Base-by-base conservation (phyloP, 495 filamentous ascomycete genomes). In the Haplographium delicatum region DNA sequence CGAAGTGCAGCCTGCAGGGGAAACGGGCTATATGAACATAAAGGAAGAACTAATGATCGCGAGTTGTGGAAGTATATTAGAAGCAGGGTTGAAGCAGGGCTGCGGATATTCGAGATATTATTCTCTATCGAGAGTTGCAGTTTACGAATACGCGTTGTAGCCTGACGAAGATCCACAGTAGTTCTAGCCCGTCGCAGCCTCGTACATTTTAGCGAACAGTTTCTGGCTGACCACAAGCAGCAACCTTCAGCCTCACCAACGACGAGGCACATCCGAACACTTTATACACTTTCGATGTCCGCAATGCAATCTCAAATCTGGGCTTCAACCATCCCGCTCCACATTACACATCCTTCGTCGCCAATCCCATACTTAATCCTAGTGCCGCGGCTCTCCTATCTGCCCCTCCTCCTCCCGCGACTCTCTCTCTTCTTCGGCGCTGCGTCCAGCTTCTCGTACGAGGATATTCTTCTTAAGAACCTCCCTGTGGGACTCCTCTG, bases 401-500 rank as follows among this genome's bases (percentile, higher is more conserved):
- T 89, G 6, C 75, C 83, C 15, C 68, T 94, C 37, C 77, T 96
- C 34, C 76, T 95, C 13, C 84, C 85, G n/a, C 81, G 79, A 39
- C 73, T 97, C 35, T 77, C 81, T 44, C 71, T 78, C 45, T 97
- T 93, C 75, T 97, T 91, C 69, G 62, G 71, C 0, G 68, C 80
- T 1, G 86, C 74, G 51, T 76, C 94, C 18, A 95, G 91, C 60
- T 98, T 65, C 83, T 90, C 58, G 65, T 91, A 71, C 84, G 94
- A 81, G 84, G 89, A 85, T 71, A 66, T 79, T 46, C 62, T 68
- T 19, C 61, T 79, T 30, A 78, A 79, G 60, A 80, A 96, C 66
- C 85, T 95, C 50, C 86, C 91, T 2, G 68, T 91, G 25, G 93
- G 94, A 7, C 74, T 99, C 18, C 77, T 97, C 23, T 88, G 86